Base-by-base conservation (phyloP, 768 basidiomycete genomes). In the Auricularia auricula-judae region DNA sequence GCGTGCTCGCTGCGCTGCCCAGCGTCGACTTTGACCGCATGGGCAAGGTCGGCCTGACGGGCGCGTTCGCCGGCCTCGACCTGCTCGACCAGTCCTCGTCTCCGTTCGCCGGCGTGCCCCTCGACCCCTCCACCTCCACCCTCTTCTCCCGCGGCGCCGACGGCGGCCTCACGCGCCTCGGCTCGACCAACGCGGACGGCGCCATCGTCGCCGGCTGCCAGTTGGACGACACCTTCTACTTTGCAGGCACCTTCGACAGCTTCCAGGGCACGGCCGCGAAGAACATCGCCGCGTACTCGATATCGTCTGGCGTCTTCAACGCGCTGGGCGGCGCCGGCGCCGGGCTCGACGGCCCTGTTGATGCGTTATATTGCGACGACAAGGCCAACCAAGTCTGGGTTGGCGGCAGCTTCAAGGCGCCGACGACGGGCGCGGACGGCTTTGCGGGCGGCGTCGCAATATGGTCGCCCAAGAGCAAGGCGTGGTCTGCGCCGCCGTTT, bases 31-130 rank as follows among this genome's bases (percentile, higher is more conserved):
- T 86, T 70, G 76, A 80, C 69, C 86, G 88, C 63, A 95, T 99
- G 91, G 96, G 96, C 67, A 86, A 81, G 63, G 93, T 98, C 61
- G 93, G 86, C 64, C 80, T 98, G 51, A 86, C 87, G 34, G 96
- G 96, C 65, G 81, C 89, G 39, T 99, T 98, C 72, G 83, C 88
- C 29, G 96, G 94, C 56, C 78, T 99, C 66, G 88, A 88, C 71
- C 71, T 94, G 65, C 87, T 88, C 80, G 77, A 84, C 71, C 83
- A 77, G 66, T 82, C 77, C 65, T 74, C 83, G 36, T 68, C 70
- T 42, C 69, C 81, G 60, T 71, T 82, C 68, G 71, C 84, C 39
- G 29, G 56, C 56, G 21, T 34, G 12, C 56, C 56, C 23, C 87
- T 89, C 73, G 86, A 93, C 74, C 79, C 90, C 34, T 78, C 86